Evolutionary conservation across 1,284 basidiomycete species (phyloP), one percentile per base, ranked within the genome.

Genomic region (Neonothopanus nambi): DNA sequence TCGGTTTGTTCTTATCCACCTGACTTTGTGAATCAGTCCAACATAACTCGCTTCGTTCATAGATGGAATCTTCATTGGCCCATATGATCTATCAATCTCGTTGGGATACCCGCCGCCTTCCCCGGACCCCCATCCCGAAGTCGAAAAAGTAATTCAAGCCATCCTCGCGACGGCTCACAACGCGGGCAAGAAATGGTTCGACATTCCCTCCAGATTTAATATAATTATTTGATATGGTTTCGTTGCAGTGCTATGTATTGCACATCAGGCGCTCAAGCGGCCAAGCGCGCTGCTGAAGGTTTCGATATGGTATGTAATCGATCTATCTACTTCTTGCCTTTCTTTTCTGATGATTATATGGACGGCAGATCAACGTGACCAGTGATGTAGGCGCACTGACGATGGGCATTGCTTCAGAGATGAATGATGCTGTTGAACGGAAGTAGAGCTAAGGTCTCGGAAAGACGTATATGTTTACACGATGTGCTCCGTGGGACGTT

Each of bases 141-240:
- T 85, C 4, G 85, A 89, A 62, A 71, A 75, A 44, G 69, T 81
- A 5, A 87, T 90, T 40, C 79, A 85, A 55, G 70, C 70, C 18
- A 81, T 88, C 35, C 70, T 84, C 26, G 65, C 73, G 37, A 77
- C 69, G 1, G 72, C 82, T 0, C 82, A 89, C 55, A 66, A 62
- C 18, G 76, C 78, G 5, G 77, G 79, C 21, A 90, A 89, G 74
- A 88, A 85, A 71, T 84, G 82, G 87, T 87, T 54, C 49, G 71
- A 9, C 30, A 33, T 33, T 63, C 1, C 11, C n/a, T 36, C 35
- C 37, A 18, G 18, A 13, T 33, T 11, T 9, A 9, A 21, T 37
- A 2, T 20, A 30, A 12, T 5, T n/a, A 24, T 11, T 12, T 17
- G 28, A 28, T 28, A 20, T 38, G 3, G 17, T 3, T 35, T n/a